These are phyloP conservation scores for Xylariales sp. DNA, from an alignment of 2,329 filamentous ascomycete species.

Conservation along the genomic window DNA sequence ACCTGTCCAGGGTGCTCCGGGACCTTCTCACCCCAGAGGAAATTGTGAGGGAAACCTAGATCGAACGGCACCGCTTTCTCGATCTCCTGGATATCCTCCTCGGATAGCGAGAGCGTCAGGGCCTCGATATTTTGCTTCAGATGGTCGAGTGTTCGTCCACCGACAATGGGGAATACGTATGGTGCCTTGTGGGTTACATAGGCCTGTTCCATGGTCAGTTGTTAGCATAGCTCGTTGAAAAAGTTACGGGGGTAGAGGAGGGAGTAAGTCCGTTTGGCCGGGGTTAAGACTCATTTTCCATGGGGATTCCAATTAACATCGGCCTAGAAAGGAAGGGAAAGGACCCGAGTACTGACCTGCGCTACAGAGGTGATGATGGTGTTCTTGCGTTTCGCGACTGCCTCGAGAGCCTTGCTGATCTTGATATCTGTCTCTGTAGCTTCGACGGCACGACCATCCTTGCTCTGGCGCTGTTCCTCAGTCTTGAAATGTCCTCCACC, in stretches of 20 bases:
- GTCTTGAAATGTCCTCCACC: conserved; percentile 48
- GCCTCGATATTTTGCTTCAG: conserved; percentile 52
- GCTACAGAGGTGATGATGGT: conserved; percentile 55
- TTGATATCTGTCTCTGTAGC: conserved; percentile 50
- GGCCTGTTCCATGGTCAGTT: too few relatives aligned
- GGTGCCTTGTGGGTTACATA: conserved; percentile 48
- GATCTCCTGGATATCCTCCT: conserved; percentile 50
- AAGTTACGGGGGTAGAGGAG: too few relatives aligned
- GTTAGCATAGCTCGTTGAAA: too few relatives aligned
- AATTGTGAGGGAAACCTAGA: conserved; percentile 51
- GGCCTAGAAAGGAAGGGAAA: too few relatives aligned
- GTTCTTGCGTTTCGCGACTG: conserved; percentile 51
- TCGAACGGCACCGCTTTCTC: conserved; percentile 50
- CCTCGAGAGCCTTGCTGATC: conserved; percentile 52
- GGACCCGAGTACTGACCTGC: too few relatives aligned
- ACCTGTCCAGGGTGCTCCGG: conserved; percentile 36
- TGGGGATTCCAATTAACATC: too few relatives aligned
- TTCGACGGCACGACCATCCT: conserved; percentile 32
- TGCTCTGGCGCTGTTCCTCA: conserved; percentile 37
- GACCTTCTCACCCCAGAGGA: conserved; percentile 40
- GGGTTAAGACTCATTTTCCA: too few relatives aligned
- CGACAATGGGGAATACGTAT: conserved; percentile 50
- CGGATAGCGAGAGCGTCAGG: conserved; percentile 41
- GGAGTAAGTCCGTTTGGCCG: too few relatives aligned
- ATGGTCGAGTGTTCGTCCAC: conserved; percentile 48